Percentiles rank a stretch among this genome's conserved stretches.
phyloP scores from a whole-genome alignment of 2,329 filamentous ascomycete species.

The Aspergillus bombycis region DNA sequence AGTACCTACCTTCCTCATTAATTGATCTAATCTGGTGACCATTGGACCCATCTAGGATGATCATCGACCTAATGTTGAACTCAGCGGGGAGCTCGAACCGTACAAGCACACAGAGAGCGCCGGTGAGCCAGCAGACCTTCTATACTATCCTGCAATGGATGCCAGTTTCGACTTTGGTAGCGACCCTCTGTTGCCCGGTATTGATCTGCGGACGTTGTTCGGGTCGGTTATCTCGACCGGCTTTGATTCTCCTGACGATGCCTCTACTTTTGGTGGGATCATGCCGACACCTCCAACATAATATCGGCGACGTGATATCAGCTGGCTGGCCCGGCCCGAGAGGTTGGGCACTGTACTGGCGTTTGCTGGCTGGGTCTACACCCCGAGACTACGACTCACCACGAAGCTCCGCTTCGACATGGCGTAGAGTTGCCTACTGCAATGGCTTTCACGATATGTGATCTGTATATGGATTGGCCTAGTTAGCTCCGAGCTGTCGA shows the following conservation, averaged over 20 bases:
- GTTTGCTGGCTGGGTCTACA: too few species aligned
- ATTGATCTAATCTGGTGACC: neutral
- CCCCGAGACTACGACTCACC: too few species aligned
- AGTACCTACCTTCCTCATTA: neutral
- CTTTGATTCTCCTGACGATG: neutral
- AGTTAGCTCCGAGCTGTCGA: fast-evolving
- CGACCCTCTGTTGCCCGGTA: neutral
- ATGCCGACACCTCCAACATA: neutral
- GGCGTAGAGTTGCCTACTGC: too few species aligned
- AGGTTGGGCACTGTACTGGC: too few species aligned
- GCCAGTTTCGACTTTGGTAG: neutral
- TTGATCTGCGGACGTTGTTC: conserved; percentile 8
- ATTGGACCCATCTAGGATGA: neutral
- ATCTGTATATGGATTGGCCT: neutral
- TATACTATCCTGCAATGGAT: neutral
- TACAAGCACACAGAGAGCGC: neutral
- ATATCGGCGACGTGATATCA: too few species aligned
- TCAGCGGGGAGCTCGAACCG: neutral
- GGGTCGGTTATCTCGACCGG: conserved; percentile 2
- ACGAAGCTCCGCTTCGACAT: too few species aligned
- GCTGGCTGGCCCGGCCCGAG: too few species aligned
- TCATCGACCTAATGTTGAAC: too few species aligned
- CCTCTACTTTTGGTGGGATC: neutral
- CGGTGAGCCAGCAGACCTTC: neutral
- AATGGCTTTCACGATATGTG: neutral